These are phyloP conservation scores for Adansonia grandidieri DNA, from an alignment of 441 rosid genomes.

Conservation along the genomic window DNA sequence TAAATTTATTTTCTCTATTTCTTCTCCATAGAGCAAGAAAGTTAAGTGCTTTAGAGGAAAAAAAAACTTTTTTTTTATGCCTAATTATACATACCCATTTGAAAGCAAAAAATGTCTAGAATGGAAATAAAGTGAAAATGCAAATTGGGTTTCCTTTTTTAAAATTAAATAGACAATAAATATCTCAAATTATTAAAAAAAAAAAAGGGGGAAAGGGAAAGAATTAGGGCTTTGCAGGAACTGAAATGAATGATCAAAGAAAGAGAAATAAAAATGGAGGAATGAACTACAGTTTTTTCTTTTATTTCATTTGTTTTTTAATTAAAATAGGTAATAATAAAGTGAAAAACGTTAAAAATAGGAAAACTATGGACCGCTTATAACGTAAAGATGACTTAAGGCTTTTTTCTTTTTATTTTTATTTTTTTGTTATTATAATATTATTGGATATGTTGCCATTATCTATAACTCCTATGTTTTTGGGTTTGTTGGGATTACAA, in stretches of 20 bases:
- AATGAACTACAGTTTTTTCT: background rate
- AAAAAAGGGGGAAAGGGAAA: slow-evolving; percentile 5
- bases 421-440: background rate
- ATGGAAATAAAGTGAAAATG: slow-evolving; percentile 18
- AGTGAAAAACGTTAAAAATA: background rate
- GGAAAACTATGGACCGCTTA: background rate
- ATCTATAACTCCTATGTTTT: background rate
- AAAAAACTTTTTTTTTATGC: slow-evolving; percentile 24
- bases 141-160: background rate
- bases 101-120: slow-evolving; percentile 12
- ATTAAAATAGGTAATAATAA: background rate
- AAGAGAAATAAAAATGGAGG: background rate
- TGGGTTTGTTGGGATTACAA: background rate
- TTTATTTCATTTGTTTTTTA: background rate
- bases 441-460: background rate
- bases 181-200: slow-evolving; percentile 2
- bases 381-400: background rate
- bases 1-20: background rate
- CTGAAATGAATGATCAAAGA: slow-evolving; percentile 1
- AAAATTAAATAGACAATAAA: slow-evolving; percentile 17
- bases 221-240: slow-evolving; percentile 29
- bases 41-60: slow-evolving; percentile 21
- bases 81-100: slow-evolving; percentile 34
- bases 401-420: background rate
- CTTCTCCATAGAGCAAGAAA: background rate